These are phyloP conservation scores for Rhododendron ferrugineum DNA, from an alignment of 148 eudicot genomes.

Conservation along the genomic window DNA sequence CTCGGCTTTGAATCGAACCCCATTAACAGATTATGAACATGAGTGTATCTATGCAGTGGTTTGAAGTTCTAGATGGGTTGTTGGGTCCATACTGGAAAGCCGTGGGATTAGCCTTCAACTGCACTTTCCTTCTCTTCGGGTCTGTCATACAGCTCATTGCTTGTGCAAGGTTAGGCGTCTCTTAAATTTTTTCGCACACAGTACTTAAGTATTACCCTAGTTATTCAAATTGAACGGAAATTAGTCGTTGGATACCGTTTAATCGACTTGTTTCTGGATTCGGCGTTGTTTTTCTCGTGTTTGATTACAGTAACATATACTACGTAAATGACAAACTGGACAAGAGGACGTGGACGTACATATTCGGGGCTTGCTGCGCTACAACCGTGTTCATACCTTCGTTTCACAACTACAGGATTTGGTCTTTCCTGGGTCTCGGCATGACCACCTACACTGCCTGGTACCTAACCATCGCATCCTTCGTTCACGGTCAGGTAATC, in stretches of 20 bases:
- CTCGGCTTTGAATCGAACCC: not conserved
- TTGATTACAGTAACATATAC: constrained; percentile 54
- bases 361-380: constrained; percentile 77
- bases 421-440: constrained; percentile 67
- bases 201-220: not conserved
- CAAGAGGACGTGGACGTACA: constrained; percentile 80
- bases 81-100: constrained; percentile 63
- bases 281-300: not conserved
- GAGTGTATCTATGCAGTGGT: constrained; percentile 42
- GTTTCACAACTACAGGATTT: constrained; percentile 66
- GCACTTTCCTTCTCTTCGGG: constrained; percentile 67
- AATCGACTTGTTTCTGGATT: not conserved
- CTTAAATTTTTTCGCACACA: not conserved
- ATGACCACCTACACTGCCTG: constrained; percentile 86
- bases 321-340: constrained; percentile 59
- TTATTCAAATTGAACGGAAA: not conserved
- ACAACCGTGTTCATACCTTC: constrained; percentile 64
- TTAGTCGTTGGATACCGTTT: not conserved
- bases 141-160: constrained; percentile 76
- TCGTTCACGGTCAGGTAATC: constrained; percentile 62
- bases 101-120: constrained; percentile 52
- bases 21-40: not conserved
- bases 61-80: constrained; percentile 69
- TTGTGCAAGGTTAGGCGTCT: constrained; percentile 57
- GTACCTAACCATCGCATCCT: constrained; percentile 61